Conservation (phyloP, 192 early-diverging fungal species). For the Podila epicladia region DNA sequence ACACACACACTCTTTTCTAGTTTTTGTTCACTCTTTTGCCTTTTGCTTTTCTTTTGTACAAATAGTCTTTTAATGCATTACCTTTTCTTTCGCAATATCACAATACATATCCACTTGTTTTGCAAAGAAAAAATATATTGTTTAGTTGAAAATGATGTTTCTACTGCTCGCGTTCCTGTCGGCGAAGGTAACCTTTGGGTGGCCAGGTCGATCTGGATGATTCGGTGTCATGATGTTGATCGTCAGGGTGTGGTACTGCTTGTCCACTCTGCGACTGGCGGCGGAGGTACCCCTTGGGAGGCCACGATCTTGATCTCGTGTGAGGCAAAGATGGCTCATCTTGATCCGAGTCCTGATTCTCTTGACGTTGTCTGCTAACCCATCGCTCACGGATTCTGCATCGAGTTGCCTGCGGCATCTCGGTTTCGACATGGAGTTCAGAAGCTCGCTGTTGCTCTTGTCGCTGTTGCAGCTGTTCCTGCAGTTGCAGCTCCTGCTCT, state of each 20-base stretch:
- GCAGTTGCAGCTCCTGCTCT: background rate
- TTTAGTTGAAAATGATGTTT: slow-evolving; percentile 13
- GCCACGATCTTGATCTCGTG: background rate
- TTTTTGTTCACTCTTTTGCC: background rate
- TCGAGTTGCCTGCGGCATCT: too few relatives aligned
- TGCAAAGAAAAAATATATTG: background rate
- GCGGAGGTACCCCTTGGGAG: background rate
- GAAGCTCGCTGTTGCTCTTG: background rate
- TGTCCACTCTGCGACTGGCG: background rate
- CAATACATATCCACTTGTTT: slow-evolving; percentile 1
- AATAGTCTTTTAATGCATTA: background rate
- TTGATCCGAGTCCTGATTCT: background rate
- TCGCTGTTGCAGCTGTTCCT: background rate
- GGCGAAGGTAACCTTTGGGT: slow-evolving; percentile 20
- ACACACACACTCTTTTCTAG: background rate
- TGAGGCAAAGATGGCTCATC: background rate
- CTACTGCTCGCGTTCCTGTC: slow-evolving; percentile 21
- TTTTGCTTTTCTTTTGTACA: slow-evolving; percentile 1
- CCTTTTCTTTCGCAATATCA: background rate
- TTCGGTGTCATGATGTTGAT: too few relatives aligned
- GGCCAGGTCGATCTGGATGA: slow-evolving; percentile 12
- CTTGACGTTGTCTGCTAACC: too few relatives aligned
- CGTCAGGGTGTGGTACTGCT: too few relatives aligned
- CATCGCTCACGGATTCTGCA: background rate
- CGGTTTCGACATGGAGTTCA: too few relatives aligned